Conservation (phyloP, 441 rosid genomes). For the Erodium moschatum region DNA sequence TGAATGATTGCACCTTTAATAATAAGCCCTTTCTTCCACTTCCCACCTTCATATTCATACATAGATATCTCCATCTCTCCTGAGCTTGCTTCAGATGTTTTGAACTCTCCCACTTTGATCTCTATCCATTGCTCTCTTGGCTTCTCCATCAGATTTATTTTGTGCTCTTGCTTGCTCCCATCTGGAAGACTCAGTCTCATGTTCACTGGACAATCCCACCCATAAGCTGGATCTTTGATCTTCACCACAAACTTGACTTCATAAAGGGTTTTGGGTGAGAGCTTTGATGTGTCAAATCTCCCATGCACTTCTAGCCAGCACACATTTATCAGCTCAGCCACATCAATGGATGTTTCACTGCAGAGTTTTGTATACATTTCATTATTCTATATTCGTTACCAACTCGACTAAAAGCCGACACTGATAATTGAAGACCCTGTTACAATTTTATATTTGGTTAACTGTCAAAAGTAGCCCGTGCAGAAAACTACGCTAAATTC, state of each 20-base stretch:
- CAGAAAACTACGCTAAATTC: too few relatives aligned
- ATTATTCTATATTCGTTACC: background rate
- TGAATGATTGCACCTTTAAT: slow-evolving; percentile 48
- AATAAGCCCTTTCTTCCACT: slow-evolving; percentile 58
- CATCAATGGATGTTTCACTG: slow-evolving; percentile 30
- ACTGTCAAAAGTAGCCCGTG: too few relatives aligned
- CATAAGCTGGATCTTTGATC: slow-evolving; percentile 38
- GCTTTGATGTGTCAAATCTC: slow-evolving; percentile 33
- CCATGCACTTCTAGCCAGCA: slow-evolving; percentile 59
- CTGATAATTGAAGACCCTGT: too few relatives aligned
- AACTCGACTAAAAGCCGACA: too few relatives aligned
- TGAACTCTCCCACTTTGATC: slow-evolving; percentile 43
- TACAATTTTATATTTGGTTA: too few relatives aligned
- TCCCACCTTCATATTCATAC: slow-evolving; percentile 39
- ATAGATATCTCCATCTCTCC: slow-evolving; percentile 45
- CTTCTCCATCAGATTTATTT: slow-evolving; percentile 28
- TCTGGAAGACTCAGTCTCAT: slow-evolving; percentile 42
- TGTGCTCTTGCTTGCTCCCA: slow-evolving; percentile 31
- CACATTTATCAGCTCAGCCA: slow-evolving; percentile 37
- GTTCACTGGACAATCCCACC: slow-evolving; percentile 54
- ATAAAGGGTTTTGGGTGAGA: slow-evolving; percentile 40
- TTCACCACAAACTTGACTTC: slow-evolving; percentile 40
- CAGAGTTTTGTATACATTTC: slow-evolving; percentile 2
- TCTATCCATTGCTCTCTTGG: slow-evolving; percentile 46
- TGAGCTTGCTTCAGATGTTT: slow-evolving; percentile 23